Percentiles rank a stretch among this genome's conserved stretches.
phyloP scores from a whole-genome alignment of 2,329 filamentous ascomycete genomes.

The Colletotrichum godetiae region DNA sequence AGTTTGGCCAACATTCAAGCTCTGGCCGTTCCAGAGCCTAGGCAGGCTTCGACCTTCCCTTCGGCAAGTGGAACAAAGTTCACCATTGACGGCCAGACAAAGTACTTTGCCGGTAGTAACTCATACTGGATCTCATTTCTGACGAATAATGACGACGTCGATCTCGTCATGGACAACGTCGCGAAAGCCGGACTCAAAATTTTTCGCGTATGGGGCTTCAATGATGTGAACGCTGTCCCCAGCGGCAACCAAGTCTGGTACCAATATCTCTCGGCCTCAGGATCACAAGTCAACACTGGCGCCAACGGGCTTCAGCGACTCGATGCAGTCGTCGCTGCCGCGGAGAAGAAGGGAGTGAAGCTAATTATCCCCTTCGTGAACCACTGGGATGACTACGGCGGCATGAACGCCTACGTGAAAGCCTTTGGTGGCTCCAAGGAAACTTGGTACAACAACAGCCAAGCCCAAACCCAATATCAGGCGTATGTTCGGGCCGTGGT shows the following conservation, averaged over 20 bases:
- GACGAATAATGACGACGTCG: slow-evolving; percentile 64
- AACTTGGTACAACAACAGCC: slow-evolving; percentile 63
- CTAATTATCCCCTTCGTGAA: slow-evolving; percentile 76
- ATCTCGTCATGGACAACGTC: slow-evolving; percentile 59
- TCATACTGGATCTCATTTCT: slow-evolving; percentile 65
- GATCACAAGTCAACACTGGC: slow-evolving; percentile 72
- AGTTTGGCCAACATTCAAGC: neutral
- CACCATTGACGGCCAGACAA: slow-evolving; percentile 54
- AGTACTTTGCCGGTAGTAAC: slow-evolving; percentile 65
- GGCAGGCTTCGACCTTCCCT: slow-evolving; percentile 1
- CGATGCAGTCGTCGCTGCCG: slow-evolving; percentile 71
- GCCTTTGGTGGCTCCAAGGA: slow-evolving; percentile 64
- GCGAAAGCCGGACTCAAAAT: slow-evolving; percentile 64
- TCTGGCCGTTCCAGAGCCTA: neutral
- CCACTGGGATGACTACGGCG: slow-evolving; percentile 76
- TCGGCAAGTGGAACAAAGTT: slow-evolving; percentile 43
- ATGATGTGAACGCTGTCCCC: slow-evolving; percentile 62
- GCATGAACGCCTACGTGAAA: slow-evolving; percentile 68
- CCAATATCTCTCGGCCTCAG: slow-evolving; percentile 62
- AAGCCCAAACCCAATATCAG: slow-evolving; percentile 62
- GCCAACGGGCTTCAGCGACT: slow-evolving; percentile 66
- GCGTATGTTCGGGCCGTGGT: slow-evolving; percentile 59
- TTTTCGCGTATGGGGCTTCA: slow-evolving; percentile 72
- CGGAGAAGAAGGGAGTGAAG: slow-evolving; percentile 69
- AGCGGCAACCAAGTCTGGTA: slow-evolving; percentile 57